phyloP scores from a whole-genome alignment of 2,329 filamentous ascomycete genomes.

The Calonectria crousiana region DNA sequence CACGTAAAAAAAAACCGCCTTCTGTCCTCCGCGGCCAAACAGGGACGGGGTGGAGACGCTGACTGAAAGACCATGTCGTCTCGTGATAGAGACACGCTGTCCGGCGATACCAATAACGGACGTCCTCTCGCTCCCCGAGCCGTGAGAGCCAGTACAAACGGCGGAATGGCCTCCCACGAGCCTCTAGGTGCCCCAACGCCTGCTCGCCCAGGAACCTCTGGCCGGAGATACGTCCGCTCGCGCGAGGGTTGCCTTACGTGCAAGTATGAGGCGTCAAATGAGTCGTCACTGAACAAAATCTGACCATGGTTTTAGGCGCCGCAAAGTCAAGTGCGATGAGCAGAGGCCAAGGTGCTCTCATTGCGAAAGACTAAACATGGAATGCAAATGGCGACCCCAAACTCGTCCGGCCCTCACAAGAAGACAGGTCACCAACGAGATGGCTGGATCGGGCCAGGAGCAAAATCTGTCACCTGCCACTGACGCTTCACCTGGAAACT shows the following conservation, averaged over 20 bases:
- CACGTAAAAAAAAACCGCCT: not conserved
- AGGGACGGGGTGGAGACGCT: not conserved
- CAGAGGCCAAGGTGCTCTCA: slow-evolving; percentile 62
- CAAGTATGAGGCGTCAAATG: slow-evolving; percentile 48
- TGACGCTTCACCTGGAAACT: slow-evolving; percentile 44
- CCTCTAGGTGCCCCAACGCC: slow-evolving; percentile 21
- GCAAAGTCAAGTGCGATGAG: slow-evolving; percentile 66
- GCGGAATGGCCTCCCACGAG: slow-evolving; percentile 18
- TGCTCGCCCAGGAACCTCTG: slow-evolving; percentile 28
- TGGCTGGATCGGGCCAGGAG: slow-evolving; percentile 21
- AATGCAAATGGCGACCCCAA: slow-evolving; percentile 62
- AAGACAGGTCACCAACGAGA: slow-evolving; percentile 26
- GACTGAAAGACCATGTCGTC: slow-evolving; percentile 7
- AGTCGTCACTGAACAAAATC: not conserved
- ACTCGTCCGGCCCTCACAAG: slow-evolving; percentile 40
- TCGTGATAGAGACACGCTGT: slow-evolving; percentile 23
- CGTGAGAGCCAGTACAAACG: slow-evolving; percentile 23
- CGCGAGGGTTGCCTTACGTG: slow-evolving; percentile 56
- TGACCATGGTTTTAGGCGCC: slow-evolving; percentile 49
- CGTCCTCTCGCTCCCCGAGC: slow-evolving; percentile 37
- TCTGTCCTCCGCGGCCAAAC: not conserved
- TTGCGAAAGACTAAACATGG: slow-evolving; percentile 63
- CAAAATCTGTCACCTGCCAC: slow-evolving; percentile 44
- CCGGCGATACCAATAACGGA: slow-evolving; percentile 25
- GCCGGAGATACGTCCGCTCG: slow-evolving; percentile 42